Conservation (phyloP, 352 stramenopile genomes). For the Pythium periplocum region DNA sequence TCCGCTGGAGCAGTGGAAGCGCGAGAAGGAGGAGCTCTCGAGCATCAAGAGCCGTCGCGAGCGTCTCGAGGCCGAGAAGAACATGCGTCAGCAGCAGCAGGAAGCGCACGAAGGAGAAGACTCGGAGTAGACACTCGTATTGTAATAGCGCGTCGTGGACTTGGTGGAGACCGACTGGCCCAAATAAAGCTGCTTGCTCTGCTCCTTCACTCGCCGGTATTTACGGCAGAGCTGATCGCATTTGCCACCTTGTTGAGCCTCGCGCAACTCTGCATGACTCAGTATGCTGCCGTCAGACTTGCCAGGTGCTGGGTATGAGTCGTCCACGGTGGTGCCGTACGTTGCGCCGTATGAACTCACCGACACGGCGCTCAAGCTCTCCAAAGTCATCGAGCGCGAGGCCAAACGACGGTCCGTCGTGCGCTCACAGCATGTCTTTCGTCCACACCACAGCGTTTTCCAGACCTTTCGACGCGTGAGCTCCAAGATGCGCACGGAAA, state of each 20-base stretch:
- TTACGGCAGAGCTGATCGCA: too few species aligned
- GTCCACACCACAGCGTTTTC: constrained; percentile 16
- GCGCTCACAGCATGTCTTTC: constrained; percentile 12
- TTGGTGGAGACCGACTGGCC: too few species aligned
- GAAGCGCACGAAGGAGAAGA: too few species aligned
- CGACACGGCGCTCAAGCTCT: constrained; percentile 58
- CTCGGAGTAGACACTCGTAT: too few species aligned
- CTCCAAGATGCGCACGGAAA: constrained; percentile 8
- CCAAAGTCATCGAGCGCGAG: constrained; percentile 60
- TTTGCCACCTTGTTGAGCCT: too few species aligned
- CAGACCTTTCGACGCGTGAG: constrained; percentile 18
- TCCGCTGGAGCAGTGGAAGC: constrained; percentile 63
- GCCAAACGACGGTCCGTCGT: constrained; percentile 34
- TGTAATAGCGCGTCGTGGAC: too few species aligned
- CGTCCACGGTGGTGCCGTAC: too few species aligned
- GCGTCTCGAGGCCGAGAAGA: constrained; percentile 19
- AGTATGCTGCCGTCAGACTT: too few species aligned
- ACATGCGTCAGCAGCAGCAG: constrained; percentile 10
- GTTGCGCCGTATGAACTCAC: constrained; percentile 26
- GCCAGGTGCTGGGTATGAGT: too few species aligned
- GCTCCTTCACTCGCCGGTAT: too few species aligned
- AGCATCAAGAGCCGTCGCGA: constrained; percentile 16
- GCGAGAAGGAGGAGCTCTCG: constrained; percentile 58
- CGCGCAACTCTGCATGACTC: too few species aligned
- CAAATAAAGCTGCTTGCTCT: too few species aligned